phyloP scores from a whole-genome alignment of 208 protist species.

The Leishmania arabica region DNA sequence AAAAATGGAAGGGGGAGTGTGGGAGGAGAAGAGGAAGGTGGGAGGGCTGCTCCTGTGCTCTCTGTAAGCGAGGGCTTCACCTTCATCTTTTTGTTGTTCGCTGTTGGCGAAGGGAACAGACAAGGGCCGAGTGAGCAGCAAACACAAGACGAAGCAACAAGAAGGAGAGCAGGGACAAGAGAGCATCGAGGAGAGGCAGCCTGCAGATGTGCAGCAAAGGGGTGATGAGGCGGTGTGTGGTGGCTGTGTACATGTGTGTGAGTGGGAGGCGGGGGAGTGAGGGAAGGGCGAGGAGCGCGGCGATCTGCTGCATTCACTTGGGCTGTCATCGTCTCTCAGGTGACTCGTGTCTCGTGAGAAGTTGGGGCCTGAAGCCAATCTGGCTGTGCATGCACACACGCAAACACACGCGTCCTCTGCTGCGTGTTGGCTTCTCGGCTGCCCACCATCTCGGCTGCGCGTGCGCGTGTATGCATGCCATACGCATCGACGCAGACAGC shows the following conservation, averaged over 20 bases:
- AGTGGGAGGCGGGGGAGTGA: neutral
- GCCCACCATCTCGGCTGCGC: neutral
- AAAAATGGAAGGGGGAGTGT: no score
- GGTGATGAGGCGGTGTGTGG: no score
- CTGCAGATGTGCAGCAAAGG: neutral
- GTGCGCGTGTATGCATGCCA: neutral
- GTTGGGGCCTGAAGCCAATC: neutral
- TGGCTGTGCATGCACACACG: neutral
- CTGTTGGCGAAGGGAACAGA: no score
- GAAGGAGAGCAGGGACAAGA: no score
- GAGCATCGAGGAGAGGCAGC: neutral
- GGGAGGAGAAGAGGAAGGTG: no score
- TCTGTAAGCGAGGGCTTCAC: neutral
- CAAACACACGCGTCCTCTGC: neutral
- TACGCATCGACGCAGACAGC: neutral
- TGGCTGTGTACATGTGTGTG: neutral
- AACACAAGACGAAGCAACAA: neutral
- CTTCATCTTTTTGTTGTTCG: neutral
- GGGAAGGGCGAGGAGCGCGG: neutral
- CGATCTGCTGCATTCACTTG: neutral
- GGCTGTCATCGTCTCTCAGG: neutral
- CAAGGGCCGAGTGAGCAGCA: neutral
- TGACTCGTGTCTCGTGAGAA: neutral
- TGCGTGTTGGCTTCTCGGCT: neutral
- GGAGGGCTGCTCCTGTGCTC: no score